Percentiles rank a stretch among this genome's conserved stretches.
phyloP scores from a whole-genome alignment of 129 eudicot species.

The Flaveria sonorensis region DNA sequence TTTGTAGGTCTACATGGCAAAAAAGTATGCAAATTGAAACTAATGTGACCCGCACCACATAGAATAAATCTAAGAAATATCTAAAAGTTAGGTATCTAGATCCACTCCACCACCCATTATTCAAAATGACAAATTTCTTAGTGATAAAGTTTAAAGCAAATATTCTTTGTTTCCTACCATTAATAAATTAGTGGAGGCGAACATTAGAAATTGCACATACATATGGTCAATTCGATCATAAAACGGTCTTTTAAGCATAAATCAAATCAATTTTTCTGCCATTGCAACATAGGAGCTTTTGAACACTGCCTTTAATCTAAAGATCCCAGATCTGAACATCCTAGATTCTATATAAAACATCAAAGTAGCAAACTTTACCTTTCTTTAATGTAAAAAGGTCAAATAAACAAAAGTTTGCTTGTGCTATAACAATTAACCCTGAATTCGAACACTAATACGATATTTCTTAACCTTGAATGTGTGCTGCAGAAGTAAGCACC shows the following conservation, averaged over 20 bases:
- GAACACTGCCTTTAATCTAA: slow-evolving; percentile 7
- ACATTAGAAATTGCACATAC: slow-evolving; percentile 2
- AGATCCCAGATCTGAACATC: slow-evolving; percentile 10
- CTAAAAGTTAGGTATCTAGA: slow-evolving; percentile 30
- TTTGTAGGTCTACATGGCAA: slow-evolving; percentile 30
- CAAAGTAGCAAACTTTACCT: slow-evolving; percentile 32
- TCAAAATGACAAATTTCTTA: slow-evolving; percentile 4
- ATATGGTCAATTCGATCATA: slow-evolving; percentile 1
- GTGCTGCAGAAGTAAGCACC: too few relatives aligned
- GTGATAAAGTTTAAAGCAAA: slow-evolving; percentile 27
- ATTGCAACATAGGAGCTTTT: neutral
- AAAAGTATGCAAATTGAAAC: slow-evolving; percentile 36
- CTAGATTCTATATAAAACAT: neutral
- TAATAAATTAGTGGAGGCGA: neutral
- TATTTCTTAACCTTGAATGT: neutral
- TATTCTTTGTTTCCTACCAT: slow-evolving; percentile 33
- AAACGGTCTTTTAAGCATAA: slow-evolving; percentile 4
- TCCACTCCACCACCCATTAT: slow-evolving; percentile 35
- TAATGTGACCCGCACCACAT: slow-evolving; percentile 37
- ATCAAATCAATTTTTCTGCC: neutral
- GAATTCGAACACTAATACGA: neutral
- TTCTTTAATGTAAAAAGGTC: slow-evolving; percentile 21
- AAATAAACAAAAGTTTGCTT: slow-evolving; percentile 25
- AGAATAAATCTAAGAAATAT: slow-evolving; percentile 27
- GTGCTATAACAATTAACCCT: slow-evolving; percentile 13